Evolutionary conservation across 1,284 basidiomycete genomes (phyloP).

Genomic region (Microbotryomycetes sp.): DNA sequence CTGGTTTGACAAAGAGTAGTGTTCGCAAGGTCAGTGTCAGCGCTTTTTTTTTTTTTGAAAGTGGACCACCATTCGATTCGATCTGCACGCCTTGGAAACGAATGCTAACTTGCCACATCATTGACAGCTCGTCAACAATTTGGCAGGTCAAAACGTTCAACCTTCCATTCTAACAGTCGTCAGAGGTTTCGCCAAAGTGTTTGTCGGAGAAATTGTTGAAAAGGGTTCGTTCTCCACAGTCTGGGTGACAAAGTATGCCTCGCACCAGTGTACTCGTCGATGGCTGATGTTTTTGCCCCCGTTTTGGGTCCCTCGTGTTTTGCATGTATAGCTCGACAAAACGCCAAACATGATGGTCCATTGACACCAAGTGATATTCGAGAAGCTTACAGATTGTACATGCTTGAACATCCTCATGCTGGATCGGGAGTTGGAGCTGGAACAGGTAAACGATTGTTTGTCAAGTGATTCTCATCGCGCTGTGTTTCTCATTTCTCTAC

Average conservation of each 20-base stretch:
- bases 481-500: no score
- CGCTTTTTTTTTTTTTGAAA: slow-evolving; percentile 4
- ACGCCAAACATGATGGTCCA: slow-evolving; percentile 66
- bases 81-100: no score
- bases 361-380: slow-evolving; percentile 78
- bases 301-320: background rate
- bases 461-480: slow-evolving; percentile 1
- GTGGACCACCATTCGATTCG: background rate
- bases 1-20: slow-evolving; percentile 72
- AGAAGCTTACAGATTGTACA: slow-evolving; percentile 77
- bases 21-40: slow-evolving; percentile 59
- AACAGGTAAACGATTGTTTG: slow-evolving; percentile 22
- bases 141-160: slow-evolving; percentile 71
- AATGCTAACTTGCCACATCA: no score
- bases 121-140: slow-evolving; percentile 70
- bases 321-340: slow-evolving; percentile 56
- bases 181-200: slow-evolving; percentile 82
- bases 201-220: slow-evolving; percentile 85
- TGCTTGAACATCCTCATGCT: slow-evolving; percentile 47
- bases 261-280: no score
- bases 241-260: no score
- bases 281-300: no score
- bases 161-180: slow-evolving; percentile 80
- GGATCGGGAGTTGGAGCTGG: slow-evolving; percentile 11
- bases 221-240: slow-evolving; percentile 53